Evolutionary conservation across 495 filamentous ascomycete species (phyloP).

Genomic region (Penicillium turbatum): DNA sequence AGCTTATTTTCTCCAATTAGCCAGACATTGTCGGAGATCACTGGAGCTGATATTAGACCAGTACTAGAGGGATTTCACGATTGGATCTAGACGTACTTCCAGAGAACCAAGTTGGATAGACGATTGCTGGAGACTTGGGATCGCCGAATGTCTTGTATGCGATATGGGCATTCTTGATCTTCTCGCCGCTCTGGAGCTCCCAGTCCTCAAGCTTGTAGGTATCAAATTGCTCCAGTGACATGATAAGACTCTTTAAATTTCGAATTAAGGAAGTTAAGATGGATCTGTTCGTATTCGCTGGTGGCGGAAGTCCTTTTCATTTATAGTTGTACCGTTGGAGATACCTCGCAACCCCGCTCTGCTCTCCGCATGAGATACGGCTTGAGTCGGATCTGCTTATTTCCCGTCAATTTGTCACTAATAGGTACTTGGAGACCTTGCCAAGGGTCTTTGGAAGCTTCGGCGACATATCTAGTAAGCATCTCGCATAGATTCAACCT

Average conservation of each 20-base stretch:
- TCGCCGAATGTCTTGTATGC: constrained; percentile 71
- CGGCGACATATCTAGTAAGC: neutral
- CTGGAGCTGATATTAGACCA: constrained; percentile 19
- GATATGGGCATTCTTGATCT: constrained; percentile 53
- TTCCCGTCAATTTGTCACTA: constrained; percentile 4
- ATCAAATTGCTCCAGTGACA: constrained; percentile 40
- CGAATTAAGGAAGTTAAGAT: neutral
- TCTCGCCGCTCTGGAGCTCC: constrained; percentile 56
- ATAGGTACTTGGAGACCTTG: neutral
- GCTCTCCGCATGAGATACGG: constrained; percentile 13
- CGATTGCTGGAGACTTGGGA: constrained; percentile 55
- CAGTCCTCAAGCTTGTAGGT: constrained; percentile 58
- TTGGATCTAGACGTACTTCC: constrained; percentile 38
- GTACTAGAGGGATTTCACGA: neutral
- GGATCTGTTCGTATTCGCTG: neutral
- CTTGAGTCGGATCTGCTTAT: constrained; percentile 7
- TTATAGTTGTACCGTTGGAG: constrained; percentile 10
- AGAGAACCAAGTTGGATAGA: constrained; percentile 71
- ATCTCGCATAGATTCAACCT: constrained; percentile 10
- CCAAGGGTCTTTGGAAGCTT: neutral
- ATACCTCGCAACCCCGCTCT: constrained; percentile 21
- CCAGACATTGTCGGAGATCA: constrained; percentile 62
- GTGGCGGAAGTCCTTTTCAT: neutral
- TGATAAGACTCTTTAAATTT: constrained; percentile 11
- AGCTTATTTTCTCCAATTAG: constrained; percentile 59